A percentile compares a stretch with the other conserved stretches of the same genome.
These are phyloP conservation scores for Akanthomyces dipterigenus DNA, from an alignment of 2,329 filamentous ascomycete genomes.

Conservation along the genomic window DNA sequence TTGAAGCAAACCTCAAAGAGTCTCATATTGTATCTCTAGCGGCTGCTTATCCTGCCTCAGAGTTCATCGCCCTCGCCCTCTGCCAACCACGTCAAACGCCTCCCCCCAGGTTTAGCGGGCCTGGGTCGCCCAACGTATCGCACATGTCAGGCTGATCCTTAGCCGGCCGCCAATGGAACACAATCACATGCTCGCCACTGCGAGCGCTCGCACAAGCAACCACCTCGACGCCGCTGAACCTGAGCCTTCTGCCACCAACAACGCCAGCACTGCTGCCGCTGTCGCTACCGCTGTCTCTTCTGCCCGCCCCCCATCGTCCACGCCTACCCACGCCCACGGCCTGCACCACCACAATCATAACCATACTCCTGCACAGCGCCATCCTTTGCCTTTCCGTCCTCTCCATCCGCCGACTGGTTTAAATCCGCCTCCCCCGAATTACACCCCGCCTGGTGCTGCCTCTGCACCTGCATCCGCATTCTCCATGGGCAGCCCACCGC, in stretches of 20 bases:
- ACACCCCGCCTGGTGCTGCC: not conserved
- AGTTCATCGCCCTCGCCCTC: not conserved
- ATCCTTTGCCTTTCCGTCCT: slow-evolving; percentile 16
- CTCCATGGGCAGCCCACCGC: slow-evolving; percentile 1
- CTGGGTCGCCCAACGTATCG: slow-evolving; percentile 2
- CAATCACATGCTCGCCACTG: slow-evolving; percentile 20
- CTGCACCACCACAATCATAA: slow-evolving; percentile 11
- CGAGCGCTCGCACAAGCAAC: slow-evolving; percentile 9
- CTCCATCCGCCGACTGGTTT: not conserved
- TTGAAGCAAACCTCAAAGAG: too few relatives aligned
- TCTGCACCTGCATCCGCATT: not conserved
- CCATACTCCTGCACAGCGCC: slow-evolving; percentile 14
- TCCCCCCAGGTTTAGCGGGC: not conserved
- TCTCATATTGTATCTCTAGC: too few relatives aligned
- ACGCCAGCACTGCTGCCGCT: not conserved
- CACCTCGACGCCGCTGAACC: not conserved
- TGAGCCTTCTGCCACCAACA: not conserved
- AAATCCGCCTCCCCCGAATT: slow-evolving; percentile 2
- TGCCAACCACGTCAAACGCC: too few relatives aligned
- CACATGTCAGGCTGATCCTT: slow-evolving; percentile 10
- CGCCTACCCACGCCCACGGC: slow-evolving; percentile 12
- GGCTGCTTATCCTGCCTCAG: not conserved
- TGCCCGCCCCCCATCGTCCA: not conserved
- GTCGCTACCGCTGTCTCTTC: not conserved
- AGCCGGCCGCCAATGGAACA: slow-evolving; percentile 10